phyloP scores from a whole-genome alignment of 2,329 filamentous ascomycete species.

The Berkeleyomyces basicola region DNA sequence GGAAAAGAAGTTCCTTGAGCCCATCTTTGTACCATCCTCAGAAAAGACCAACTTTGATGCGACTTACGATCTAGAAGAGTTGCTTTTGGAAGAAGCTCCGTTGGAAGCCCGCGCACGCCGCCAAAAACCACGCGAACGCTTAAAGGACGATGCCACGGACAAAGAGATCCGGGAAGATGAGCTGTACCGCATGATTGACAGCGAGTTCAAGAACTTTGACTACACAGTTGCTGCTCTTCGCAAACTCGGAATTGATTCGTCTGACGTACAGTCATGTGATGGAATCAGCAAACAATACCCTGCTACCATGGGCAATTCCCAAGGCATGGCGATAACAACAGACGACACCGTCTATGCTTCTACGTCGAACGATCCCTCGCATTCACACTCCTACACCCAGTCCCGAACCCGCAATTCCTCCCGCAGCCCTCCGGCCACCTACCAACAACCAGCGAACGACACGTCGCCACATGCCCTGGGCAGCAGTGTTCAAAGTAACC shows the following conservation, averaged over 20 bases:
- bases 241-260: conserved; percentile 9
- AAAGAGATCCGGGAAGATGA: conserved; percentile 93
- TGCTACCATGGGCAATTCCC: not conserved
- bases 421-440: not conserved
- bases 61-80: conserved; percentile 89
- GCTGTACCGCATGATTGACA: conserved; percentile 85
- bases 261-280: not conserved
- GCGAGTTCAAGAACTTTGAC: conserved; percentile 85
- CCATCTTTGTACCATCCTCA: conserved; percentile 81
- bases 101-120: conserved; percentile 80
- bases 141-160: conserved; percentile 87
- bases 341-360: conserved; percentile 31
- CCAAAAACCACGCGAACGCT: conserved; percentile 79
- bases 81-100: conserved; percentile 85
- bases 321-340: conserved; percentile 30
- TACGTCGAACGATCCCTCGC: conserved; percentile 16
- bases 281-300: not conserved
- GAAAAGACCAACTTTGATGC: conserved; percentile 99
- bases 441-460: not conserved
- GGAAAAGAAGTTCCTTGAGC: conserved; percentile 74
- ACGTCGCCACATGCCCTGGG: conserved; percentile 6
- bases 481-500: conserved; percentile 10
- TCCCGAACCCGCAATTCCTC: not conserved
- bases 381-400: conserved; percentile 13
- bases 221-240: conserved; percentile 61